Percentiles rank a stretch among this genome's conserved stretches.
These are phyloP conservation scores for Coemansia sp. DNA, from an alignment of 192 early-diverging fungal genomes.

Conservation along the genomic window DNA sequence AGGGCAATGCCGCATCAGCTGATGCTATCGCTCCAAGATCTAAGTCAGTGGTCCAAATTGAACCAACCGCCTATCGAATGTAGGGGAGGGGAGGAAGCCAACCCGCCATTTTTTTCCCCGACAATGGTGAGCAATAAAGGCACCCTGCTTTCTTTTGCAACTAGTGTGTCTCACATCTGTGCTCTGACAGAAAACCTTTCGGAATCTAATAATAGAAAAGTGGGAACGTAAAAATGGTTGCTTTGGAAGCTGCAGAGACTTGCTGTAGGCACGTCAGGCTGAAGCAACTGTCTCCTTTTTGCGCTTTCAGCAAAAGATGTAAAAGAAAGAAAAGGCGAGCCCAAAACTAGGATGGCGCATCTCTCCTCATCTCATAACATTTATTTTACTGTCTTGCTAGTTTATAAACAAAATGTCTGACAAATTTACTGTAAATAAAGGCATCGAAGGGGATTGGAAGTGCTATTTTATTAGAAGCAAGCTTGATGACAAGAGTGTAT, in stretches of 20 bases:
- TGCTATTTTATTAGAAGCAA: neutral
- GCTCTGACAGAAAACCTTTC: neutral
- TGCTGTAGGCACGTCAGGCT: too few relatives aligned
- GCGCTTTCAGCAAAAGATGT: neutral
- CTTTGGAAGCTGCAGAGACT: neutral
- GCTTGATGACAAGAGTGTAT: neutral
- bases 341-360: neutral
- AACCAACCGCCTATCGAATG: neutral
- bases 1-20: neutral
- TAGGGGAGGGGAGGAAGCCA: too few relatives aligned
- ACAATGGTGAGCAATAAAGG: neutral
- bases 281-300: too few relatives aligned
- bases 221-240: neutral
- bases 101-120: neutral
- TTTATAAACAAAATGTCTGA: neutral
- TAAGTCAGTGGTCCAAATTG: neutral
- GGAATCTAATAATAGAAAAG: neutral
- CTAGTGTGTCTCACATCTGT: too few relatives aligned
- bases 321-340: neutral
- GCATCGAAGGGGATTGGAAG: neutral
- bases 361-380: neutral
- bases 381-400: neutral
- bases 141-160: too few relatives aligned
- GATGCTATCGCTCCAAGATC: neutral
- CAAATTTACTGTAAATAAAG: neutral